Evolutionary conservation across 1,284 basidiomycete species (phyloP), one percentile per base, ranked within the genome.

Genomic region (Dichomitus squalens): DNA sequence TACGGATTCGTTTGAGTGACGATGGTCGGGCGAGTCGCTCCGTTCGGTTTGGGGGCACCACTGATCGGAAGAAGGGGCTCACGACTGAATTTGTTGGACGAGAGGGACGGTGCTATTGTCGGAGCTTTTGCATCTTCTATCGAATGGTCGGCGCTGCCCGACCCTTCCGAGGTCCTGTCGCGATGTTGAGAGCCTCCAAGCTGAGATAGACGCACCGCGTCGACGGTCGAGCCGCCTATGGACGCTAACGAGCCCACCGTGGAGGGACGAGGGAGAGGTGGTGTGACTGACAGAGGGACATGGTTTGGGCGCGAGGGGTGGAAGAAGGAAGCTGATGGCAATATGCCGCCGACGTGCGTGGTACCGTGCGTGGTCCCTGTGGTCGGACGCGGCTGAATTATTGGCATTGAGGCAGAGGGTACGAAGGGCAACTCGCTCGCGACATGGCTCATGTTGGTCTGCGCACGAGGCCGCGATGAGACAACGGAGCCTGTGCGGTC

Each of bases 241-340:
- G 73, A 73, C 20, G 73, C 64, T 7, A 68, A 60, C 18, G 68
- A 67, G 16, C 64, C 69, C 11, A 66, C 63, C 53, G 76, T 77
- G 2, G 76, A 71, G 18, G 74, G 72, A 31, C 70, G 72, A 31
- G 76, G 72, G 50, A 67, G 59, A 18, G 68, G 64, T 33, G 70
- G 67, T 36, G 64, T 61, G 38, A 66, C 65, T 40, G 69, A 59
- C 31, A 70, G 51, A 50, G 67, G 77, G 62, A 49, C 75, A 47
- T 77, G 77, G 29, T 70, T 72, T 0, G 86, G 88, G 50, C 84
- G 77, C 9, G 83, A 81, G 4, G 89, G 88, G 27, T 79, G 82
- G 67, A 91, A 92, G 74, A 92, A 90, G 6, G 86, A 85, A 9
- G 87, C 82, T 18, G 89, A 83, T 23, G 89, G 88, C 53, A 85